Percentiles rank a stretch among this genome's conserved stretches.
These are phyloP conservation scores for Yarrowia deformans DNA, from an alignment of 805 yeast species.

Conservation along the genomic window DNA sequence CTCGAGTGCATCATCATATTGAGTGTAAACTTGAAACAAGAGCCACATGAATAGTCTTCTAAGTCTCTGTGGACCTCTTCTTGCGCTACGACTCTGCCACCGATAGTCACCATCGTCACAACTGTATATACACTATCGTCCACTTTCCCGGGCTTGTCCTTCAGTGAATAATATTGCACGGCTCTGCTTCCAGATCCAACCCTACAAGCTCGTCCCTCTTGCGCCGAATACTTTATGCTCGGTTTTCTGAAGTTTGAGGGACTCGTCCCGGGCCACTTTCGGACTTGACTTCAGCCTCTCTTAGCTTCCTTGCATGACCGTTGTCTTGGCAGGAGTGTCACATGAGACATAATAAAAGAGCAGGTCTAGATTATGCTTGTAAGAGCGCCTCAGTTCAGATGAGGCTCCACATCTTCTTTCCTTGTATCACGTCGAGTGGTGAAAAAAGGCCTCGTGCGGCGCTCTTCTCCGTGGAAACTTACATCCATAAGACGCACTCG, in stretches of 20 bases:
- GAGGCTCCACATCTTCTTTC: too few relatives aligned
- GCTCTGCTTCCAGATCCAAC: not conserved
- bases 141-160: not conserved
- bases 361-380: too few relatives aligned
- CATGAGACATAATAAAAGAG: not conserved
- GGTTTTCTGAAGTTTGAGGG: not conserved
- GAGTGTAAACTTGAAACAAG: not conserved
- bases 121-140: not conserved
- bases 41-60: not conserved
- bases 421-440: not conserved
- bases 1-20: not conserved
- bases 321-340: not conserved
- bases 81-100: too few relatives aligned
- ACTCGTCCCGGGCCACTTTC: not conserved
- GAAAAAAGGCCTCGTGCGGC: too few relatives aligned
- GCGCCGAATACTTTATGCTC: not conserved
- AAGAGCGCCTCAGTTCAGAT: not conserved
- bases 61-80: too few relatives aligned
- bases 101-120: too few relatives aligned
- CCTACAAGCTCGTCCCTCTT: not conserved
- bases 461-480: not conserved
- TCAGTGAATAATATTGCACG: not conserved
- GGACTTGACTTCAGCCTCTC: not conserved
- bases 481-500: not conserved
- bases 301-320: slow-evolving; percentile 7